These are phyloP conservation scores for Saccharomyces cerevisiae DNA, from an alignment of 805 yeast species.

Conservation along the genomic window DNA sequence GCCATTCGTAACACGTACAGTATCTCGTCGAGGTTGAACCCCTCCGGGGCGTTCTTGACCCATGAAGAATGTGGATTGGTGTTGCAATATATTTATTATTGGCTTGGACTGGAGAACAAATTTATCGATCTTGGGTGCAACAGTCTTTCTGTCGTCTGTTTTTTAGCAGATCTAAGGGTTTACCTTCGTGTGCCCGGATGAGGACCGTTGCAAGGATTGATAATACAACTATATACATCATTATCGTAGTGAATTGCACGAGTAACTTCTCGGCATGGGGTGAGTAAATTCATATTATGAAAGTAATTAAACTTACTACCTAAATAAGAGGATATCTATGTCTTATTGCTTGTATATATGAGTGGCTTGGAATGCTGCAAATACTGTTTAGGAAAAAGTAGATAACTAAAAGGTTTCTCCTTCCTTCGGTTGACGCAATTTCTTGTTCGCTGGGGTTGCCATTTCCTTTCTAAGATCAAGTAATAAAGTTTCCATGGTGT, in stretches of 20 bases:
- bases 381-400: neutral
- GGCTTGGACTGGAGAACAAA: constrained; percentile 55
- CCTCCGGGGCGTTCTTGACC: constrained; percentile 55
- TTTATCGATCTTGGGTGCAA: constrained; percentile 67
- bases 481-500: constrained; percentile 87
- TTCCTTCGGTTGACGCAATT: constrained; percentile 85
- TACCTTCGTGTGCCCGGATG: constrained; percentile 75
- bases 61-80: constrained; percentile 57
- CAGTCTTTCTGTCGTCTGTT: constrained; percentile 45
- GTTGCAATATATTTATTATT: constrained; percentile 21
- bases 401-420: constrained; percentile 51
- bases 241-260: neutral
- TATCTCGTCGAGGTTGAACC: constrained; percentile 65
- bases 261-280: neutral
- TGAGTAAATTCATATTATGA: neutral
- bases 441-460: constrained; percentile 78
- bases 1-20: constrained; percentile 53
- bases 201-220: constrained; percentile 48
- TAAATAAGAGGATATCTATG: neutral
- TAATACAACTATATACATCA: constrained; percentile 26
- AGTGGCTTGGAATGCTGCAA: neutral
- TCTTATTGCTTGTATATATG: neutral
- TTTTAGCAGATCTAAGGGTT: constrained; percentile 48
- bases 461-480: constrained; percentile 83
- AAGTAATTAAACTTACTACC: neutral